These are phyloP conservation scores for Acanthamoeba culbertsoni DNA, from an alignment of 208 protist species.

Conservation along the genomic window DNA sequence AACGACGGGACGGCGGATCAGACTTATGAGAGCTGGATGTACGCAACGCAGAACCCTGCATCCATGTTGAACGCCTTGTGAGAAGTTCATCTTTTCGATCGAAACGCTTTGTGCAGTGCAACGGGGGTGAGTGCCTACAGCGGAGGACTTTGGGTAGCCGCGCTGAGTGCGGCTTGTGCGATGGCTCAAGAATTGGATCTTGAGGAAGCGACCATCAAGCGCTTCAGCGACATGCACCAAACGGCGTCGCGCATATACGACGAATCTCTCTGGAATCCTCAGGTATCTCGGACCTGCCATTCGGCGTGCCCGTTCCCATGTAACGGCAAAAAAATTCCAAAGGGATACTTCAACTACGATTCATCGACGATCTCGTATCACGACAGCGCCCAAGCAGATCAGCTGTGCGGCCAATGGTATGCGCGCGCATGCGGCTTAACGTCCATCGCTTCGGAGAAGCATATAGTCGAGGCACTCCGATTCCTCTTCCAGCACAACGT, in stretches of 20 bases:
- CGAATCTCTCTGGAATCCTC: not conserved
- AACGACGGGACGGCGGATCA: constrained; percentile 82
- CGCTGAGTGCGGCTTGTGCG: constrained; percentile 16
- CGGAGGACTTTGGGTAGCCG: constrained; percentile 81
- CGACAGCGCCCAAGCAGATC: constrained; percentile 76
- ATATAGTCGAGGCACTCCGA: constrained; percentile 48
- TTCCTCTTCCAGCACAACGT: constrained; percentile 74
- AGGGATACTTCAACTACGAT: constrained; percentile 76
- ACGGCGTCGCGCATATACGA: constrained; percentile 48
- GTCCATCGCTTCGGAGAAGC: not conserved
- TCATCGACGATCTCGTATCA: constrained; percentile 29
- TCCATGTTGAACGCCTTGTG: too few relatives aligned
- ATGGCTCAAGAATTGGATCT: not conserved
- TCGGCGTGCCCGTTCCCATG: not conserved
- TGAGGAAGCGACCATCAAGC: not conserved
- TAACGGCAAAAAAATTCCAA: constrained; percentile 22
- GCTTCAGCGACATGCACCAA: constrained; percentile 51
- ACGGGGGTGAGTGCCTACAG: constrained; percentile 75
- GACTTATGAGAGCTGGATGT: constrained; percentile 82
- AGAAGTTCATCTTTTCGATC: too few relatives aligned
- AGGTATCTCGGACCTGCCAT: not conserved
- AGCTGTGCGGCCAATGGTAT: constrained; percentile 79
- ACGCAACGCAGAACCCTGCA: not conserved
- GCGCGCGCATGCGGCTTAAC: constrained; percentile 55
- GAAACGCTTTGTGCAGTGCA: not conserved